phyloP scores from a whole-genome alignment of 2,329 filamentous ascomycete genomes.

The Anthostomella pinea region DNA sequence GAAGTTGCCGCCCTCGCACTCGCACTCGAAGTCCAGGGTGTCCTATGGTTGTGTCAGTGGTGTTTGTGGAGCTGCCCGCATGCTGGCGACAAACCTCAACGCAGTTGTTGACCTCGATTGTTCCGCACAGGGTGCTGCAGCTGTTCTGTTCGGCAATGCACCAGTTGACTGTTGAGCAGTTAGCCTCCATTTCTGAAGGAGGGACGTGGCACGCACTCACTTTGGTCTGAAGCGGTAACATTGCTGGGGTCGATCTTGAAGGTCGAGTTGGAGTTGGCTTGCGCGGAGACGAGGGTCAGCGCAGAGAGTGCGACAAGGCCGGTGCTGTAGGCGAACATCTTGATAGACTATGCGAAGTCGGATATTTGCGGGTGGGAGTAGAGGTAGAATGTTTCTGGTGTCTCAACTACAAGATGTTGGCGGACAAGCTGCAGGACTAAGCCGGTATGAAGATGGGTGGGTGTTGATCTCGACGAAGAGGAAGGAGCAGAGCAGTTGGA shows the following conservation, averaged over 20 bases:
- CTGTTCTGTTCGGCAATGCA: constrained; percentile 50
- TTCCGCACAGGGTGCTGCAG: constrained; percentile 47
- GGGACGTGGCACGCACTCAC: constrained; percentile 33
- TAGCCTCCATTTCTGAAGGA: constrained; percentile 10
- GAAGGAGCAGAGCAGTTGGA: neutral
- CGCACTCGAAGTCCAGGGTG: constrained; percentile 47
- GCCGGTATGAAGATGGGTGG: too few relatives aligned
- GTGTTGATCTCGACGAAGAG: constrained; percentile 2
- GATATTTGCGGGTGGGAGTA: constrained; percentile 2
- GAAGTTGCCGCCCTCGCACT: constrained; percentile 46
- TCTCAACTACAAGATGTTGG: too few relatives aligned
- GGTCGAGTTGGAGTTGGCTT: constrained; percentile 38
- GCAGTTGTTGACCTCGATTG: constrained; percentile 43
- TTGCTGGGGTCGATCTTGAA: constrained; percentile 43
- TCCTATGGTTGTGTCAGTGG: constrained; percentile 29
- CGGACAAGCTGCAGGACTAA: too few relatives aligned
- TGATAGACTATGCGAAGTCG: constrained; percentile 10
- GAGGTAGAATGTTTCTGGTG: constrained; percentile 8
- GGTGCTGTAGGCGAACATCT: constrained; percentile 31
- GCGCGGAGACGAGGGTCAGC: constrained; percentile 40
- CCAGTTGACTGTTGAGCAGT: constrained; percentile 41
- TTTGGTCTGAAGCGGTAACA: constrained; percentile 29
- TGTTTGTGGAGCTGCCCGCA: neutral
- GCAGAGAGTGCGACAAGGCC: constrained; percentile 44
- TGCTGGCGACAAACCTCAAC: constrained; percentile 1